These are phyloP conservation scores for Globisporangium polare DNA, from an alignment of 352 stramenopile genomes.

Conservation along the genomic window DNA sequence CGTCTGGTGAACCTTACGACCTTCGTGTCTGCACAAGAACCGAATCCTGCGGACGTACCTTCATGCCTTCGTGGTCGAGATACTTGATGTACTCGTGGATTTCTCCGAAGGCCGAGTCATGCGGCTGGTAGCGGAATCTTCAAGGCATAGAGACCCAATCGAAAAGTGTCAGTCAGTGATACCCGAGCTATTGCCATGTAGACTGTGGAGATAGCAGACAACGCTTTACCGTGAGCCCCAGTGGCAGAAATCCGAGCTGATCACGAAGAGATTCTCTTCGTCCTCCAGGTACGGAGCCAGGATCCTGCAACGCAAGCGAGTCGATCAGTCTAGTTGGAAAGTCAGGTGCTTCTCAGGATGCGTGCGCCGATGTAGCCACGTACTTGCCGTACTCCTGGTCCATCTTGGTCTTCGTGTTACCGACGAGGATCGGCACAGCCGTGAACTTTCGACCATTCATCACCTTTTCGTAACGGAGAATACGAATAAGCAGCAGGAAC, in stretches of 20 bases:
- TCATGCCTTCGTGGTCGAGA: slow-evolving; percentile 91
- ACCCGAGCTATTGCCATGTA: background rate
- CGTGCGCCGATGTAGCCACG: background rate
- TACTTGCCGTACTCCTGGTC: slow-evolving; percentile 88
- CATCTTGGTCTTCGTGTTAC: slow-evolving; percentile 79
- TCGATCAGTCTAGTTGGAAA: background rate
- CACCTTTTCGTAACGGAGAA: slow-evolving; percentile 25
- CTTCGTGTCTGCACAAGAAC: background rate
- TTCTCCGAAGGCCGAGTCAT: slow-evolving; percentile 79
- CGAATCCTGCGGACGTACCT: slow-evolving; percentile 20
- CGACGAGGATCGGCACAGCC: slow-evolving; percentile 95
- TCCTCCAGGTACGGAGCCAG: slow-evolving; percentile 92
- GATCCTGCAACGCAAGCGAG: slow-evolving; percentile 41
- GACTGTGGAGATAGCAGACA: background rate
- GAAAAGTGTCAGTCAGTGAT: background rate
- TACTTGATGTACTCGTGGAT: slow-evolving; percentile 95
- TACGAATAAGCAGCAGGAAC: background rate
- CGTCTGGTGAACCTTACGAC: background rate
- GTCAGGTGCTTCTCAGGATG: background rate
- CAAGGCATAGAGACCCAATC: too few relatives aligned
- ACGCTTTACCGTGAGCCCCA: slow-evolving; percentile 80
- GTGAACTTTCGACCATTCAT: slow-evolving; percentile 80
- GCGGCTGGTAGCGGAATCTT: slow-evolving; percentile 90
- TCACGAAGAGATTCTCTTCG: slow-evolving; percentile 91
- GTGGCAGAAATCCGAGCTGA: slow-evolving; percentile 98